phyloP scores from a whole-genome alignment of 2,329 filamentous ascomycete genomes.

The Clonostachys sp. region DNA sequence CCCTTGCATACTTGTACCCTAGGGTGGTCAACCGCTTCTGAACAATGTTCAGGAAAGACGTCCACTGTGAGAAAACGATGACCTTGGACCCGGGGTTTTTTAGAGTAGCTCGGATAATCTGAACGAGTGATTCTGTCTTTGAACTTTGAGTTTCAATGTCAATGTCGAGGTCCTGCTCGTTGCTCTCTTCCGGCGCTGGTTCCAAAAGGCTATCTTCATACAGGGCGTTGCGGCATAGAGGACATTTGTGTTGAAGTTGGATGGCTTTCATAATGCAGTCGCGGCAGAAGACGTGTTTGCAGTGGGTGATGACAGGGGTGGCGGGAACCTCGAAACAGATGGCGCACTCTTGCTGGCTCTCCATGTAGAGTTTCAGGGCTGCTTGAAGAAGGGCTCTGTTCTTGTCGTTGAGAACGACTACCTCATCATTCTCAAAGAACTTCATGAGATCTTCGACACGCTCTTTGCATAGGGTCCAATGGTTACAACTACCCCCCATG shows the following conservation, averaged over 20 bases:
- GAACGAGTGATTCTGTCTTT: conserved; percentile 76
- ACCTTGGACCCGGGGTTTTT: conserved; percentile 62
- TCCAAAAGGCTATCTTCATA: conserved; percentile 57
- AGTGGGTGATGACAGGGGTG: conserved; percentile 76
- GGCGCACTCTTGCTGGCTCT: conserved; percentile 77
- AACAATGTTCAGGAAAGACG: conserved; percentile 67
- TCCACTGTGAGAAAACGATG: conserved; percentile 76
- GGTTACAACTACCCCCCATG: conserved; percentile 60
- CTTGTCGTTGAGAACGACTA: conserved; percentile 66
- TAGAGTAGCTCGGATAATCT: conserved; percentile 67
- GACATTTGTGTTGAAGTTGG: conserved; percentile 73
- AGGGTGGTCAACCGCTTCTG: conserved; percentile 60
- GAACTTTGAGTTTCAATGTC: conserved; percentile 67
- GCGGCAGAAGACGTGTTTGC: conserved; percentile 75
- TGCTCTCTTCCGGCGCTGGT: conserved; percentile 49
- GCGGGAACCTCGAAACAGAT: conserved; percentile 73
- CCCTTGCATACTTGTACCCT: conserved; percentile 61
- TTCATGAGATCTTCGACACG: conserved; percentile 69
- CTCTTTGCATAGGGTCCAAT: conserved; percentile 77
- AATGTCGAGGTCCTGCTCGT: conserved; percentile 40
- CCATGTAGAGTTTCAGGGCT: conserved; percentile 70
- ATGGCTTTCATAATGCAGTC: conserved; percentile 73
- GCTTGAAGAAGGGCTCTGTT: conserved; percentile 70
- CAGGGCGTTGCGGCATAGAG: conserved; percentile 73
- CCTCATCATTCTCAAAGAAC: conserved; percentile 61